Conservation (phyloP, 2,329 filamentous ascomycete genomes). For the Ophiostoma perfectum region DNA sequence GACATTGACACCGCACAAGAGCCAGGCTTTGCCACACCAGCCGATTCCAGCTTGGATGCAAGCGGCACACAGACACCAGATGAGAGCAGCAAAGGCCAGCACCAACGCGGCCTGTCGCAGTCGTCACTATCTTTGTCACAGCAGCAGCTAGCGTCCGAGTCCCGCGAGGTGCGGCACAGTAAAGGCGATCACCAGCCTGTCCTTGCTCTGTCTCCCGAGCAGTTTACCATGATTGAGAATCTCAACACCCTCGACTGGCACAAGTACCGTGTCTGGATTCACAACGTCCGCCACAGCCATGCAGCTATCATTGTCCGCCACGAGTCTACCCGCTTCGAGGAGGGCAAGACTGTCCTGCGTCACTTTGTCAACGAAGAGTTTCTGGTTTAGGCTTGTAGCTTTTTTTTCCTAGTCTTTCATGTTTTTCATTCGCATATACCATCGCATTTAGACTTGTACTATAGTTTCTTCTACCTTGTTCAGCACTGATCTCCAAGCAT, state of each 20-base stretch:
- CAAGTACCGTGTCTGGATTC: constrained; percentile 68
- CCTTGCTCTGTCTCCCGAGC: constrained; percentile 69
- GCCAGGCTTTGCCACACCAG: constrained; percentile 63
- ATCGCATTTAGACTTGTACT: constrained; percentile 5
- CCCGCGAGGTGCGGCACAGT: constrained; percentile 10
- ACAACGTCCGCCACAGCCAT: constrained; percentile 73
- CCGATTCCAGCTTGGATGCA: constrained; percentile 29
- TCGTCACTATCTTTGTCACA: constrained; percentile 15
- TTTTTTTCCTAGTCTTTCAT: background rate
- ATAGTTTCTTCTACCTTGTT: background rate
- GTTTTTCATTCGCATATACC: background rate
- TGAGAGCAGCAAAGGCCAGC: background rate
- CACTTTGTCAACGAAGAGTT: constrained; percentile 82
- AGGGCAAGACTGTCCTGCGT: constrained; percentile 69
- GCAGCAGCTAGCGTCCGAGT: constrained; percentile 28
- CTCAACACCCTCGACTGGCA: constrained; percentile 62
- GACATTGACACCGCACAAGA: constrained; percentile 62
- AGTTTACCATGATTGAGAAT: constrained; percentile 78
- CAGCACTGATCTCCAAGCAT: background rate
- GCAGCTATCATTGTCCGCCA: constrained; percentile 82
- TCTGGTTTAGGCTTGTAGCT: constrained; percentile 40
- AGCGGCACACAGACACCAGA: background rate
- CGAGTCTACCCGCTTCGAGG: constrained; percentile 61
- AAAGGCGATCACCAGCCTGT: constrained; percentile 38
- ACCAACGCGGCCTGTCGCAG: constrained; percentile 14